phyloP scores from a whole-genome alignment of 2,329 filamentous ascomycete species.

The Phialophora verrucosa region DNA sequence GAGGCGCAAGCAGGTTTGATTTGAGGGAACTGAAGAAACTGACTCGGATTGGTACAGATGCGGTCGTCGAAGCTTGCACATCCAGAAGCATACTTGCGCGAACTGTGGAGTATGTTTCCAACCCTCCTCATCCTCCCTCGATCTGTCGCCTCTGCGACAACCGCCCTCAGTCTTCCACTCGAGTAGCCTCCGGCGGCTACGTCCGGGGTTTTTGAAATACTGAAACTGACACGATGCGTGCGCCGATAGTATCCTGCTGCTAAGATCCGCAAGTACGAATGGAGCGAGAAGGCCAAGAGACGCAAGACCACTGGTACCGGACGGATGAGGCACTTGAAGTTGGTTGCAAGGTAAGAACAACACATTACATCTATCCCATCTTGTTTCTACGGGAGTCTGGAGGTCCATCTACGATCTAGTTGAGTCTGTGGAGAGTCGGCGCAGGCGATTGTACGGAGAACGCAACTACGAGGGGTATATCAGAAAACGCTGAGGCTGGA shows the following conservation, averaged over 20 bases:
- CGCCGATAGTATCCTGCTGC: slow-evolving; percentile 77
- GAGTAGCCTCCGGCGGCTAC: background rate
- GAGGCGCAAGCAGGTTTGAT: background rate
- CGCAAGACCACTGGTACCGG: slow-evolving; percentile 99
- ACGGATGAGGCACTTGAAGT: slow-evolving; percentile 94
- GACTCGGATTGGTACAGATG: slow-evolving; percentile 48
- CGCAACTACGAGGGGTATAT: background rate
- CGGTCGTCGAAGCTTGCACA: slow-evolving; percentile 94
- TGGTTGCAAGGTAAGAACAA: slow-evolving; percentile 69
- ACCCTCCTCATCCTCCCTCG: background rate
- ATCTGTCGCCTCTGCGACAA: background rate
- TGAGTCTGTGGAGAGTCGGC: background rate
- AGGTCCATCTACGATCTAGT: background rate
- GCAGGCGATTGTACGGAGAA: background rate
- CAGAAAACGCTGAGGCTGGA: background rate
- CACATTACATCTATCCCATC: background rate
- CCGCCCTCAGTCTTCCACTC: background rate
- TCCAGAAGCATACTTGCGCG: slow-evolving; percentile 99
- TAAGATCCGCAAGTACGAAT: slow-evolving; percentile 99
- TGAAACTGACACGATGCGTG: slow-evolving; percentile 22
- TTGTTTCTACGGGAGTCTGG: background rate
- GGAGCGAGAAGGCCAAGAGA: slow-evolving; percentile 99
- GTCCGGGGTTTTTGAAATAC: background rate
- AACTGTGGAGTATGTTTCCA: slow-evolving; percentile 69
- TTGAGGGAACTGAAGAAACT: slow-evolving; percentile 1